Evolutionary conservation across 257 asterid species (phyloP).

Genomic region (Rubia yunnanensis): DNA sequence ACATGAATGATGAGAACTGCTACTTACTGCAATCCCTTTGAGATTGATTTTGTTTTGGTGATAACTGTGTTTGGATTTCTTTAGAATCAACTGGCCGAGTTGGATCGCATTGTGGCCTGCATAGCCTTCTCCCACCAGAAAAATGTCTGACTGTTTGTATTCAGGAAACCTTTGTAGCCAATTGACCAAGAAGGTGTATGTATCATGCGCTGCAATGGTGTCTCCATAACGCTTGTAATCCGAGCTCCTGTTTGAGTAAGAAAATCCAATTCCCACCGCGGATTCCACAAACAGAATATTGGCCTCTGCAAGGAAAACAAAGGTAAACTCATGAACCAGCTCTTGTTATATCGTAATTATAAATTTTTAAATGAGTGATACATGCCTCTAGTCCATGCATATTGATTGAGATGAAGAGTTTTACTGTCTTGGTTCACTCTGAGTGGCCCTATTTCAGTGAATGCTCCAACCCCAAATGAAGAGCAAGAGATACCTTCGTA

Average conservation of each 20-base stretch:
- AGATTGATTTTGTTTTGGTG: conserved; percentile 36
- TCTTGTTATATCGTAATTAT: background rate
- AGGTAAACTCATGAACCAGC: background rate
- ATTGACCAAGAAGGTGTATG: conserved; percentile 14
- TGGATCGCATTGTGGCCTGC: conserved; percentile 54
- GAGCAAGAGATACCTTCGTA: conserved; percentile 20
- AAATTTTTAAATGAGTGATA: background rate
- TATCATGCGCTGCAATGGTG: background rate
- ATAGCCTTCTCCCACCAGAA: conserved; percentile 44
- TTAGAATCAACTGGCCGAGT: conserved; percentile 35
- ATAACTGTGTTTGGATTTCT: conserved; percentile 22
- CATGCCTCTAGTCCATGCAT: conserved; percentile 27
- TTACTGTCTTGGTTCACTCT: conserved; percentile 23
- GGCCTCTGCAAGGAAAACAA: conserved; percentile 4
- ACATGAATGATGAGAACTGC: background rate
- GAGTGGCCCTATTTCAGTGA: conserved; percentile 27
- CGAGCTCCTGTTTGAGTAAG: conserved; percentile 8
- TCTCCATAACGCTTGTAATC: background rate
- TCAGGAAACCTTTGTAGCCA: conserved; percentile 60
- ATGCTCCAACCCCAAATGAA: conserved; percentile 25
- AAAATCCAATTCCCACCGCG: conserved; percentile 11
- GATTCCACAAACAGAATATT: conserved; percentile 6
- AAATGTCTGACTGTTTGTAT: conserved; percentile 39
- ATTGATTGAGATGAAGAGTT: conserved; percentile 16
- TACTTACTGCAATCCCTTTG: conserved; percentile 49